A percentile compares a stretch with the other conserved stretches of the same genome.
Conservation (phyloP, 257 asterid genomes). For the Anisodus tanguticus region DNA sequence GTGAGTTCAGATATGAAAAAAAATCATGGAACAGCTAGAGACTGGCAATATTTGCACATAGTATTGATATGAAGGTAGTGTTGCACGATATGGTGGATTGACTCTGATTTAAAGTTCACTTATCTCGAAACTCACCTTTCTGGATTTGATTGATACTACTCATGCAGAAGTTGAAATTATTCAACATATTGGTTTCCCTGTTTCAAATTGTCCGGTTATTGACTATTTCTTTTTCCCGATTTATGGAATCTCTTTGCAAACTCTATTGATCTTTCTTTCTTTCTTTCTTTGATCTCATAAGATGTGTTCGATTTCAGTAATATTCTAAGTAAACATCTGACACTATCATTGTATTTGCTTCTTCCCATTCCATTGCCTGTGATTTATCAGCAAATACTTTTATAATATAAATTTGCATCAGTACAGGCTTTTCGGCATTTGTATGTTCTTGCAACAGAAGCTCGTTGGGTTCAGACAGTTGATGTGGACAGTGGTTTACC, state of each 20-base stretch:
- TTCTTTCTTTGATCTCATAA: not conserved
- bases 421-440: constrained; percentile 95
- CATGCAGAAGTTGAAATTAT: not conserved
- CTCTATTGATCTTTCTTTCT: not conserved
- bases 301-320: not conserved
- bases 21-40: not conserved
- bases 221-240: not conserved
- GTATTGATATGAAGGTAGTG: constrained; percentile 5
- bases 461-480: constrained; percentile 96
- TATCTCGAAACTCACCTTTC: constrained; percentile 2
- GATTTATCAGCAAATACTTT: constrained; percentile 10
- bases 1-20: not conserved
- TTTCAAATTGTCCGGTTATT: not conserved
- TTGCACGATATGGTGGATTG: not conserved
- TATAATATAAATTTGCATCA: constrained; percentile 12
- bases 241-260: not conserved
- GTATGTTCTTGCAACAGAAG: constrained; percentile 97
- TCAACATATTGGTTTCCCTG: not conserved
- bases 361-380: not conserved
- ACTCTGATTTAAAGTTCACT: not conserved
- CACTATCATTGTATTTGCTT: not conserved
- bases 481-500: constrained; percentile 96
- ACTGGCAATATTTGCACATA: not conserved
- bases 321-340: not conserved
- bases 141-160: constrained; percentile 3